Base-by-base conservation (phyloP, 352 stramenopile species). In the Blastocystis sp. region DNA sequence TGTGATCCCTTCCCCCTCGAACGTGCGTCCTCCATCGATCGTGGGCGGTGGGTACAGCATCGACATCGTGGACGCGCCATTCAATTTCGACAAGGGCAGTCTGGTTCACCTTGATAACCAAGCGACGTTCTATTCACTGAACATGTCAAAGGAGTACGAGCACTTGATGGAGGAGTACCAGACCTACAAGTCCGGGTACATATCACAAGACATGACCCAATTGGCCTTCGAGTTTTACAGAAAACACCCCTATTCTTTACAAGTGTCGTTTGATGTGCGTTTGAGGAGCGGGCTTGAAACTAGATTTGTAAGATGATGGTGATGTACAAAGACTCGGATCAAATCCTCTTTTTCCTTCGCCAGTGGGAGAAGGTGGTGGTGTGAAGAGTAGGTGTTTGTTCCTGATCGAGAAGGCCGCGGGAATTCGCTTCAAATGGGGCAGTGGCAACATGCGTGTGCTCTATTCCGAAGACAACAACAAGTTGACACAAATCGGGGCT, bases 161-260 rank as follows among this genome's bases (percentile, higher is more conserved):
- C 10, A n/a, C 45, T 77, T 88, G 23, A 61, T 67, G 40, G 34
- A 45, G n/a, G 76, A 66, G 48, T 88, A 88, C 41, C 78, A 81
- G 45, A 79, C 76, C 5, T 60, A 45, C 48, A 89, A 66, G 34
- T 28, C 43, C 9, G 62, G 52, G 17, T 86, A 82, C 56, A 38
- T 66, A 19, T 62, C 74, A 2, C 64, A 60, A 5, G 84, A 81
- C 28, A 66, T 76, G 23, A n/a, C n/a, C 17, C 52, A 74, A 3
- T 23, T 78, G 1, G 64, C 56, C 19, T 81, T 66, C 14, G 28
- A 21, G 4, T 81, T 64, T 23, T 66, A 66, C 60, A 21, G 28
- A 53, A 81, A 81, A 38, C 48, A 81, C 60, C 38, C 38, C 9
- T 81, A 81, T 41, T 40, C 66, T 21, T 23, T 81, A 7, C 41